Percentiles rank a stretch among this genome's conserved stretches.
Conservation (phyloP, 495 filamentous ascomycete species). For the Daldinia vernicosa region DNA sequence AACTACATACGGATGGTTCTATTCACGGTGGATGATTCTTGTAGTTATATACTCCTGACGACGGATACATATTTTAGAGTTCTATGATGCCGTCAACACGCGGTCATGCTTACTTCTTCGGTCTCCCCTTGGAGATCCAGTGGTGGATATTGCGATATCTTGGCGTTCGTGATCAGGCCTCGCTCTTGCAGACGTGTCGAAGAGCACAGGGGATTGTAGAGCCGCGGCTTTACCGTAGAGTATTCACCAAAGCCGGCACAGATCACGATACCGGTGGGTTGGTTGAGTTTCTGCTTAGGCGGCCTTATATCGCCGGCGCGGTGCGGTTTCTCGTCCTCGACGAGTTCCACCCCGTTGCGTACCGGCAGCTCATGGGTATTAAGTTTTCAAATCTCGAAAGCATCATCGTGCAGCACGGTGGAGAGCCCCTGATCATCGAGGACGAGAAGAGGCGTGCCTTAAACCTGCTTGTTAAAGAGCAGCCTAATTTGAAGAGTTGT, state of each 20-base stretch:
- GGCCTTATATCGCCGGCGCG: constrained; percentile 21
- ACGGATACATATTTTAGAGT: not conserved
- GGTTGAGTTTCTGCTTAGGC: constrained; percentile 19
- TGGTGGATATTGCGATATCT: constrained; percentile 38
- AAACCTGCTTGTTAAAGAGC: constrained; percentile 27
- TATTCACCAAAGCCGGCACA: constrained; percentile 16
- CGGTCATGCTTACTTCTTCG: constrained; percentile 11
- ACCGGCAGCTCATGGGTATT: constrained; percentile 32
- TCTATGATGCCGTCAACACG: constrained; percentile 12
- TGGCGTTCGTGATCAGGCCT: constrained; percentile 19
- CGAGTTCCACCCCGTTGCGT: constrained; percentile 37
- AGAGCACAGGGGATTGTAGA: constrained; percentile 22
- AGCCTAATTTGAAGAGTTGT: constrained; percentile 32
- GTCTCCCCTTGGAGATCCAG: constrained; percentile 32
- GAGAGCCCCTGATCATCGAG: constrained; percentile 10
- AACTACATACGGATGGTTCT: constrained; percentile 4
- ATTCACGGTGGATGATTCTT: not conserved
- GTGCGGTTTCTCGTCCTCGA: constrained; percentile 30
- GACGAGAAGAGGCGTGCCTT: constrained; percentile 26
- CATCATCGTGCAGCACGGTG: constrained; percentile 28
- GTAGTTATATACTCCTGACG: not conserved
- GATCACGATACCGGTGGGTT: constrained; percentile 23
- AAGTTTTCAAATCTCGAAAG: constrained; percentile 35
- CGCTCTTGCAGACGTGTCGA: constrained; percentile 21
- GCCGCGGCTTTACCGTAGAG: constrained; percentile 25